phyloP scores from a whole-genome alignment of 1,284 basidiomycete species.

The Ustilago bromivora region DNA sequence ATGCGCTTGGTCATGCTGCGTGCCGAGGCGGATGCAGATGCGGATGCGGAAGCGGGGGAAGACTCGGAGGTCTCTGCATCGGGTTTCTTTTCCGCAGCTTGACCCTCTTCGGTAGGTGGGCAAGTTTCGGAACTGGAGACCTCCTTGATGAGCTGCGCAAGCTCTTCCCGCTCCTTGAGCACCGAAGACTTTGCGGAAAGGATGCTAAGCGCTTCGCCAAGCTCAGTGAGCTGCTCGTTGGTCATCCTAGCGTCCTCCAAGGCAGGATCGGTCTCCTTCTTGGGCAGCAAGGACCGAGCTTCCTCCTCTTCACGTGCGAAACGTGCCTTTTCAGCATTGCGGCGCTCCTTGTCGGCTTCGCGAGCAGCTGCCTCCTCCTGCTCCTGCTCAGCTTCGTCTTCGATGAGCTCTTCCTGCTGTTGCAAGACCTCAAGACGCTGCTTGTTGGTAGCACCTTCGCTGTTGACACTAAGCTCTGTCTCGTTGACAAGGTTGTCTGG shows the following conservation, averaged over 20 bases:
- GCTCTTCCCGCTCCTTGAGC: constrained; percentile 92
- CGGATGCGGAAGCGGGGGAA: constrained; percentile 17
- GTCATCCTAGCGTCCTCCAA: constrained; percentile 87
- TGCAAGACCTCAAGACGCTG: constrained; percentile 97
- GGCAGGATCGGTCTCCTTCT: constrained; percentile 45
- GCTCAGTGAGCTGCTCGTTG: constrained; percentile 92
- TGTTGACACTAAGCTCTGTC: constrained; percentile 94
- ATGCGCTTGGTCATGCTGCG: constrained; percentile 92
- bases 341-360: constrained; percentile 83
- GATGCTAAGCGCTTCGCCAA: constrained; percentile 90
- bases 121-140: constrained; percentile 33
- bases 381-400: constrained; percentile 98
- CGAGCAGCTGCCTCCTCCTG: constrained; percentile 90
- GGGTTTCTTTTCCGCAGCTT: constrained; percentile 5
- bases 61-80: constrained; percentile 14
- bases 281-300: constrained; percentile 58
- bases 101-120: constrained; percentile 6
- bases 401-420: constrained; percentile 98
- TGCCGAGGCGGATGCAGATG: constrained; percentile 61
- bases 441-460: constrained; percentile 93
- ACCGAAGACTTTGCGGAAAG: constrained; percentile 96
- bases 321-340: constrained; percentile 72
- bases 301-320: constrained; percentile 60
- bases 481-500: constrained; percentile 97
- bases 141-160: constrained; percentile 89